Evolutionary conservation across 2,329 filamentous ascomycete genomes (phyloP).

Genomic region (Trichoderma oligosporum): DNA sequence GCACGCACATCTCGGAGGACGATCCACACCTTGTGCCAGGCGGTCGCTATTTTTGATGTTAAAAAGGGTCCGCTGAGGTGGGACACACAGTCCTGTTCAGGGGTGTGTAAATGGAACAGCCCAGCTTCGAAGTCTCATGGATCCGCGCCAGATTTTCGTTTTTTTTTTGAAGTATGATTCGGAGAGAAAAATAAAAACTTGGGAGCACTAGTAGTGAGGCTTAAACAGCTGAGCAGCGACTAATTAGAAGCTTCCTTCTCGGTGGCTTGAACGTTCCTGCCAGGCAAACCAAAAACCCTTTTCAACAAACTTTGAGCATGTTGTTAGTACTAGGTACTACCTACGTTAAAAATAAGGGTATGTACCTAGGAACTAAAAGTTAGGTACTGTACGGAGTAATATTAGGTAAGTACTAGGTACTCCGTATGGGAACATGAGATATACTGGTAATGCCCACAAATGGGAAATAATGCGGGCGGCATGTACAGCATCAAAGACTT

Average conservation of each 20-base stretch:
- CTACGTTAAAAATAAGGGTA: too few species aligned
- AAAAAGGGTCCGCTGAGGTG: slow-evolving; percentile 17
- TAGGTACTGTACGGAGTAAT: too few species aligned
- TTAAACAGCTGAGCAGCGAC: slow-evolving; percentile 12
- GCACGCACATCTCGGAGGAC: slow-evolving; percentile 13
- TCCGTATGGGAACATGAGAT: too few species aligned
- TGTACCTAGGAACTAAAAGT: too few species aligned
- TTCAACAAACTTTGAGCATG: too few species aligned
- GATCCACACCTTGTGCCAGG: slow-evolving; percentile 10
- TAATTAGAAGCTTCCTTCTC: not conserved
- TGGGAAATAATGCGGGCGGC: too few species aligned
- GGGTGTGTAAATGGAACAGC: slow-evolving; percentile 9
- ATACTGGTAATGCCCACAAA: too few species aligned
- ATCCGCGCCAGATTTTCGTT: not conserved
- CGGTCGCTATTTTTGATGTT: slow-evolving; percentile 20
- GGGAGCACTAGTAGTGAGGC: slow-evolving; percentile 2
- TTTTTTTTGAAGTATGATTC: slow-evolving; percentile 1
- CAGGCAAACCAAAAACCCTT: not conserved
- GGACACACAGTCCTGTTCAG: slow-evolving; percentile 13
- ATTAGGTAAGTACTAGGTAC: too few species aligned
- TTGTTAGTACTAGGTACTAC: too few species aligned
- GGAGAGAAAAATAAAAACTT: slow-evolving; percentile 12
- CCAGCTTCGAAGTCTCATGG: not conserved
- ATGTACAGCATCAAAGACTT: too few species aligned
- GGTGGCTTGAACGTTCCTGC: not conserved